These are phyloP conservation scores for Harrya chromipes DNA, from an alignment of 768 basidiomycete genomes.

Conservation along the genomic window DNA sequence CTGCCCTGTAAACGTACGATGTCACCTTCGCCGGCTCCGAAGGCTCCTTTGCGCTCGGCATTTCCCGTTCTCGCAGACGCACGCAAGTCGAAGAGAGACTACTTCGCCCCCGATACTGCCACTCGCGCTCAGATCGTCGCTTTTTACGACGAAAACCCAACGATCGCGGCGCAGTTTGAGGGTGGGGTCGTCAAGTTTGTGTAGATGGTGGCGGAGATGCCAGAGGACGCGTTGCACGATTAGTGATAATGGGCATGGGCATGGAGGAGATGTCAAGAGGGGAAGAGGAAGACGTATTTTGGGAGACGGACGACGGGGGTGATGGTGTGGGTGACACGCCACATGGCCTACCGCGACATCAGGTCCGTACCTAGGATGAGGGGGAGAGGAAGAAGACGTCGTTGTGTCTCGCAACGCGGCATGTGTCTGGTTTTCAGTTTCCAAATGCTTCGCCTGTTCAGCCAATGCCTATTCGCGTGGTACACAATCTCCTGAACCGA, in stretches of 20 bases:
- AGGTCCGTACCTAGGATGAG: constrained; percentile 25
- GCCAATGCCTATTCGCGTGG: constrained; percentile 59
- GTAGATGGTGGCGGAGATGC: constrained; percentile 50
- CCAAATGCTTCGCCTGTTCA: constrained; percentile 19
- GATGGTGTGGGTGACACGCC: no score
- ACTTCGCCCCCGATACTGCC: constrained; percentile 53
- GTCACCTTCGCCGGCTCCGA: constrained; percentile 71
- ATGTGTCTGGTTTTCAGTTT: neutral
- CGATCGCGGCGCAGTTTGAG: constrained; percentile 54
- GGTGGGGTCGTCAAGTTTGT: constrained; percentile 66
- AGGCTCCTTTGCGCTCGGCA: constrained; percentile 38
- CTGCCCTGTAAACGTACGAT: constrained; percentile 51
- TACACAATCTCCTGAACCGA: constrained; percentile 39
- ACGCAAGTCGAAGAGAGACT: constrained; percentile 47
- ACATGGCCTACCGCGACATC: no score
- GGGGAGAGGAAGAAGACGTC: constrained; percentile 39
- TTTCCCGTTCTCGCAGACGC: constrained; percentile 35
- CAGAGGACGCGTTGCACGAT: constrained; percentile 59
- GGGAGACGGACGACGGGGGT: constrained; percentile 22
- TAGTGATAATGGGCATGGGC: constrained; percentile 50
- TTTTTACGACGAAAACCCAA: constrained; percentile 56
- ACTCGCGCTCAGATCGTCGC: constrained; percentile 58
- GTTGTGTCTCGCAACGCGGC: constrained; percentile 33
- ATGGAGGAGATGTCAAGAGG: constrained; percentile 46
- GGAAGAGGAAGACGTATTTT: constrained; percentile 26